phyloP scores from a whole-genome alignment of 2,329 filamentous ascomycete genomes.

The Aspergillus sp. region DNA sequence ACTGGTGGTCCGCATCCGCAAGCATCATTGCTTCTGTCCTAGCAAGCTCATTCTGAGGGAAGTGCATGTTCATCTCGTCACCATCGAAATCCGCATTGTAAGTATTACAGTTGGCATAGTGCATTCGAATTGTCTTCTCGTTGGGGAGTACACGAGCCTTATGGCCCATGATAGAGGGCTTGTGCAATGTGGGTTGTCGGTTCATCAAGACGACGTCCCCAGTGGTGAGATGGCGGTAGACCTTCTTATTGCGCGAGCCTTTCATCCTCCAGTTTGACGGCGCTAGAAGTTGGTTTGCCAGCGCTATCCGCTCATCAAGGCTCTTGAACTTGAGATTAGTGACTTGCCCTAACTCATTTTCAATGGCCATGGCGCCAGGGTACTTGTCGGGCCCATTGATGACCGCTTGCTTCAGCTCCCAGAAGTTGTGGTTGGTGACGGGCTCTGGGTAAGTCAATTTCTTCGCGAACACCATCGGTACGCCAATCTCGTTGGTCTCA shows the following conservation, averaged over 20 bases:
- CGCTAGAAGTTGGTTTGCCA: constrained; percentile 90
- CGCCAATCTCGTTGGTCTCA: constrained; percentile 97
- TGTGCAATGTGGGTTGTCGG: constrained; percentile 94
- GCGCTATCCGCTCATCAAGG: constrained; percentile 78
- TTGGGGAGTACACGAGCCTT: constrained; percentile 86
- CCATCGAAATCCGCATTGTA: constrained; percentile 99
- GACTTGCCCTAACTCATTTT: constrained; percentile 92
- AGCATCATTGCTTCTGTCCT: constrained; percentile 89
- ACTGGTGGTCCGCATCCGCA: constrained; percentile 96
- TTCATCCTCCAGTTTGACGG: constrained; percentile 73
- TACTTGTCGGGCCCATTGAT: constrained; percentile 92
- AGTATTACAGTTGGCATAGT: constrained; percentile 99
- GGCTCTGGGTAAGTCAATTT: constrained; percentile 97
- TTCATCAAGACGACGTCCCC: constrained; percentile 99
- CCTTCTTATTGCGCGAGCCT: constrained; percentile 87
- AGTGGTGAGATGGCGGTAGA: constrained; percentile 91
- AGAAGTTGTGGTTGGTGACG: constrained; percentile 95
- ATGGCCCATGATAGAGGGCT: constrained; percentile 99
- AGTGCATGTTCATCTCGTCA: constrained; percentile 99
- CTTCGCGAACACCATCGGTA: constrained; percentile 94
- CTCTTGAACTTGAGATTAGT: constrained; percentile 85
- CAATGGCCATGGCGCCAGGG: constrained; percentile 90
- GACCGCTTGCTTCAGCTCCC: constrained; percentile 91
- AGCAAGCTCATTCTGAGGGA: constrained; percentile 94
- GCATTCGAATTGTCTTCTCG: constrained; percentile 98